Evolutionary conservation across 148 eudicot genomes (phyloP).

Genomic region (Chenopodium formosanum): DNA sequence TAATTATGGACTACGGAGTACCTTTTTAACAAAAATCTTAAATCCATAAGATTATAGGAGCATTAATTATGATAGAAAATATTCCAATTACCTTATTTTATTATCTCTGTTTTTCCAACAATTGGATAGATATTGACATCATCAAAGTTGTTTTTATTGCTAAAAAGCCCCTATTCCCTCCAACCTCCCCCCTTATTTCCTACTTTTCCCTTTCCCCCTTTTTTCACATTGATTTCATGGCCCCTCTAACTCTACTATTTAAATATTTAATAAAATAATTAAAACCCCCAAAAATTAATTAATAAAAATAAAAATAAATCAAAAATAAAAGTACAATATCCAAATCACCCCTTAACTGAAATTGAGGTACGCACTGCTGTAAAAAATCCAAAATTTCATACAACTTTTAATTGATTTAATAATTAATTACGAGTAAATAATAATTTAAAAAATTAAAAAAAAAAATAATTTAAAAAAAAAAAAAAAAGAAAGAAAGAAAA

Average conservation of each 20-base stretch:
- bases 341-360: neutral
- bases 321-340: neutral
- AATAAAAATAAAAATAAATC: too few relatives aligned
- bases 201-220: neutral
- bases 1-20: too few relatives aligned
- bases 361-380: neutral
- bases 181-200: neutral
- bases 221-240: neutral
- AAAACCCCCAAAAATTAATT: too few relatives aligned
- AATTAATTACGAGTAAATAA: too few relatives aligned
- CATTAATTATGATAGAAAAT: neutral
- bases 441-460: neutral
- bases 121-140: neutral
- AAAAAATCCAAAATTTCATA: too few relatives aligned
- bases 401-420: too few relatives aligned
- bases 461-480: neutral
- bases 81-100: neutral
- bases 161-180: neutral
- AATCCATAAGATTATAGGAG: too few relatives aligned
- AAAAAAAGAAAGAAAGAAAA: neutral
- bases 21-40: too few relatives aligned
- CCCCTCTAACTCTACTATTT: neutral
- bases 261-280: neutral
- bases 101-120: neutral
- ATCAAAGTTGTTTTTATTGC: conserved; percentile 1